Evolutionary conservation across 495 filamentous ascomycete genomes (phyloP), one percentile per base, ranked within the genome.

Genomic region (Penicillium cataractarum): DNA sequence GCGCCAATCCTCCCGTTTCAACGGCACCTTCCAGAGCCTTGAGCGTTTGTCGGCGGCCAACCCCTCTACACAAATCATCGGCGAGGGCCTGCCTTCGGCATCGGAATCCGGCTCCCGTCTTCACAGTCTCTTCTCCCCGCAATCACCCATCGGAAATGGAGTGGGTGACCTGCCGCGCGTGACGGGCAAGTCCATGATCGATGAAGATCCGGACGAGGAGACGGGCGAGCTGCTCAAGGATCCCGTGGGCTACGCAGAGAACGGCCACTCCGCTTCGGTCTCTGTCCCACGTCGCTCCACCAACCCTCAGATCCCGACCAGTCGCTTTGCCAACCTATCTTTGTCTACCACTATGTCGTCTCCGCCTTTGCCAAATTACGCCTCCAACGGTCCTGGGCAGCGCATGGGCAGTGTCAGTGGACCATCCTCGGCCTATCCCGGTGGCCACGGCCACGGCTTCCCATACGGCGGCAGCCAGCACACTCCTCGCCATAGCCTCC

Each of bases 181-280:
- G 51, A 87, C 87, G 17, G 90, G 93, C 57, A 97, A 94, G 74
- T 86, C 88, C 3, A 83, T 96, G 57, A 97, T 97, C 65, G 92
- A 90, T 67, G 87, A 92, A 68, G 92, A 96, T 68, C 82, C 85
- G 9, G 92, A 92, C 54, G 92, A 96, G 65, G 93, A 97, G 69
- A 93, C 92, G 0, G 89, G 89, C 6, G 89, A 93, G 68, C 77
- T 96, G 12, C 80, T 96, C 10, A 92, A 92, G 57, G 90, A 97
- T 70, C 89, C 92, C 2, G 85, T 95, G 35, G 91, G 88, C 0
- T 97, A 91, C 74, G 92, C 90, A 4, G 89, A 92, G 60, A 93
- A 89, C 67, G 91, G 89, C 10, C 80, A 89, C 61, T 76, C 82
- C 0, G 76, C 73, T 27, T 72, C 78, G 33, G 60, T 71, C 73